A percentile compares a stretch with the other conserved stretches of the same genome.
Conservation (phyloP, 306 rosid genomes). For the Quercus dentata region DNA sequence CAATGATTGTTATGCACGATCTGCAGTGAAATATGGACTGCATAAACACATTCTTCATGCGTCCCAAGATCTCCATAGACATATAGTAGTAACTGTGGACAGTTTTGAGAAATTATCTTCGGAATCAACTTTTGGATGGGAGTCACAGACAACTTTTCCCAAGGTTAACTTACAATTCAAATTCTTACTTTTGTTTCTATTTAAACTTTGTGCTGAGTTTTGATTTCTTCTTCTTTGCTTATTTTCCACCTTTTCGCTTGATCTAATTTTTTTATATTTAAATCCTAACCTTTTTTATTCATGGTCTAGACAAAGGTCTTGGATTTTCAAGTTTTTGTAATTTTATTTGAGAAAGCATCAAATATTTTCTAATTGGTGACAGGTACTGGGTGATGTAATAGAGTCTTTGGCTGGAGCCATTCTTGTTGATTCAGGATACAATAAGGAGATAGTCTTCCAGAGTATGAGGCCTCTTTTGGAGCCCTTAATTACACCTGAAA, state of each 20-base stretch:
- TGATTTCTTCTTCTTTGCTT: background rate
- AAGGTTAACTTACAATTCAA: conserved; percentile 48
- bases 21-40: conserved; percentile 54
- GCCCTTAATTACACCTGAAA: conserved; percentile 66
- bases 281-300: background rate
- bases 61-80: conserved; percentile 53
- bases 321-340: background rate
- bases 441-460: conserved; percentile 44
- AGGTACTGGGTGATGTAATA: conserved; percentile 82
- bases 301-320: too few species aligned
- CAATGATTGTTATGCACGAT: conserved; percentile 69
- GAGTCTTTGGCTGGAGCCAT: conserved; percentile 90
- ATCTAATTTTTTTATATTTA: background rate
- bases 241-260: background rate
- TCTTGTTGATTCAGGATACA: conserved; percentile 61
- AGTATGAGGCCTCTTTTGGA: conserved; percentile 68
- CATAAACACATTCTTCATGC: conserved; percentile 60
- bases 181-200: background rate
- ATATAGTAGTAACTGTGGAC: conserved; percentile 32
- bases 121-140: conserved; percentile 70
- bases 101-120: conserved; percentile 27
- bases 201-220: background rate
- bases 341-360: conserved; percentile 1
- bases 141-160: conserved; percentile 54
- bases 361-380: conserved; percentile 9